Conservation (phyloP, 208 protist genomes). For the Crithidia bombi region DNA sequence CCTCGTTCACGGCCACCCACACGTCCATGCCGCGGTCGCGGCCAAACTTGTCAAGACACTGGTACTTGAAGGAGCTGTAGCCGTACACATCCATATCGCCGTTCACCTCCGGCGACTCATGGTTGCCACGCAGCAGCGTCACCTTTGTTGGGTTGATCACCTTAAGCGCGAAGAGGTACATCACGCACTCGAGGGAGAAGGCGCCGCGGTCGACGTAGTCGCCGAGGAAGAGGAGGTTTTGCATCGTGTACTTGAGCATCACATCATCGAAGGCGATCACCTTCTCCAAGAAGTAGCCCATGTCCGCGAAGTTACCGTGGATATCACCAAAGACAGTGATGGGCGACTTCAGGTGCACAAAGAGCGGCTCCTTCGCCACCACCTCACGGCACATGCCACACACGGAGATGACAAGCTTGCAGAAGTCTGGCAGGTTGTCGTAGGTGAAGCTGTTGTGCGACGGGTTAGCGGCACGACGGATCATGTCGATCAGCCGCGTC, state of each 20-base stretch:
- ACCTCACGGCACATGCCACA: constrained; percentile 85
- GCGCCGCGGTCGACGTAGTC: constrained; percentile 98
- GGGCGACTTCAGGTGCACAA: constrained; percentile 89
- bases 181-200: constrained; percentile 89
- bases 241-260: constrained; percentile 91
- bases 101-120: constrained; percentile 93
- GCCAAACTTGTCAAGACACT: constrained; percentile 93
- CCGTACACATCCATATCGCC: constrained; percentile 93
- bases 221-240: constrained; percentile 96
- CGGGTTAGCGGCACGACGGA: constrained; percentile 76
- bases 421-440: constrained; percentile 83
- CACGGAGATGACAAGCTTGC: constrained; percentile 87
- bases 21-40: constrained; percentile 83
- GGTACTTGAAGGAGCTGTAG: constrained; percentile 92
- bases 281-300: constrained; percentile 91
- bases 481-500: constrained; percentile 84
- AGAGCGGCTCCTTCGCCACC: constrained; percentile 87
- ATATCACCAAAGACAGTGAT: constrained; percentile 94
- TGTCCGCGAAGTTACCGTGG: constrained; percentile 94
- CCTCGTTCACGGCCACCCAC: constrained; percentile 91
- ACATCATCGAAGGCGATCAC: constrained; percentile 90
- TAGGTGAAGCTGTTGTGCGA: constrained; percentile 82
- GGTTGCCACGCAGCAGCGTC: constrained; percentile 93
- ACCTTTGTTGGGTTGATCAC: constrained; percentile 89
- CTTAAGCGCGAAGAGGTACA: constrained; percentile 91